These are phyloP conservation scores for Plicaturopsis crispa DNA, from an alignment of 768 basidiomycete genomes.

Conservation along the genomic window DNA sequence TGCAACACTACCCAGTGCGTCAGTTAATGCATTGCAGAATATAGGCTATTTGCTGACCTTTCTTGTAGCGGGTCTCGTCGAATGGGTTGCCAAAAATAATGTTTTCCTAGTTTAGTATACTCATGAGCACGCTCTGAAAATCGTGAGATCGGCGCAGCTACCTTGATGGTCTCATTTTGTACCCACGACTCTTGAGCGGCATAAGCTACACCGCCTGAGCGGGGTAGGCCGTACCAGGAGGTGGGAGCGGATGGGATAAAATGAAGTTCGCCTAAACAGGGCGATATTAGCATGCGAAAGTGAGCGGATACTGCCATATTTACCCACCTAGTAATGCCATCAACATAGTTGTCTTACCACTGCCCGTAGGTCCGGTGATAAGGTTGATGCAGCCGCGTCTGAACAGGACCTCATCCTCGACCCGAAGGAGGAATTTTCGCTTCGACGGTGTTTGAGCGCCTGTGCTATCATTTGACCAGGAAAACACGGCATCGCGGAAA, in stretches of 20 bases:
- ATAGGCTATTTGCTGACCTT: too few species aligned
- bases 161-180: conserved; percentile 69
- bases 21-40: too few species aligned
- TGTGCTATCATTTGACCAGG: conserved; percentile 39
- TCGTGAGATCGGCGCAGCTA: conserved; percentile 9
- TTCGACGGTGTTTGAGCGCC: conserved; percentile 31
- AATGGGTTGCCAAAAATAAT: conserved; percentile 36
- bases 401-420: conserved; percentile 51
- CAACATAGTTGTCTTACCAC: conserved; percentile 53
- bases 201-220: conserved; percentile 64
- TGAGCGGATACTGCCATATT: too few species aligned
- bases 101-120: conserved; percentile 34
- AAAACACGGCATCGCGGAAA: conserved; percentile 46
- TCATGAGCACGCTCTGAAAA: neutral
- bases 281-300: too few species aligned
- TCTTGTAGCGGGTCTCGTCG: conserved; percentile 29
- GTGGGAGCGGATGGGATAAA: conserved; percentile 41
- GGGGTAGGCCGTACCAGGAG: conserved; percentile 65
- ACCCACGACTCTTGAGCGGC: conserved; percentile 86
- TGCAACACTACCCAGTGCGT: conserved; percentile 26
- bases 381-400: conserved; percentile 45
- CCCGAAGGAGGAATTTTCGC: conserved; percentile 40
- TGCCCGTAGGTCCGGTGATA: conserved; percentile 51
- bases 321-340: conserved; percentile 61
- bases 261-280: conserved; percentile 72